Conservation (phyloP, 73 alveolate genomes). For the Uronychia binucleata region DNA sequence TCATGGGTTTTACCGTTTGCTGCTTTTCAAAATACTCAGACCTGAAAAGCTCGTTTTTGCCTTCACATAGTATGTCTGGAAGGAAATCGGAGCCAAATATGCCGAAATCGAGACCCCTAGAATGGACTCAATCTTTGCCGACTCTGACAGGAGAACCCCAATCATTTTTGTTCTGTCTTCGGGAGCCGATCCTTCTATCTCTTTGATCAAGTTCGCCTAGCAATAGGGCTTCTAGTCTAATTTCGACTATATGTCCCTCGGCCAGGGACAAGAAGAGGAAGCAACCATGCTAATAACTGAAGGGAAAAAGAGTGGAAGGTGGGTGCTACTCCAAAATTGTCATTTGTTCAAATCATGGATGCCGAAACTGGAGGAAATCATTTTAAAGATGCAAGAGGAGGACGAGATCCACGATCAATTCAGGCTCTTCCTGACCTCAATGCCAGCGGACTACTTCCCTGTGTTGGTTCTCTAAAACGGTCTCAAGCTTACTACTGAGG, state of each 20-base stretch:
- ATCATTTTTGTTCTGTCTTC: conserved; percentile 84
- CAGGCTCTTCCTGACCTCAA: conserved; percentile 98
- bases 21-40: conserved; percentile 83
- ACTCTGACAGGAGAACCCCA: conserved; percentile 75
- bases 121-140: conserved; percentile 68
- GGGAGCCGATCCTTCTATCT: conserved; percentile 94
- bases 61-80: conserved; percentile 41
- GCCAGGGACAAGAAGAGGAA: conserved; percentile 91
- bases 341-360: conserved; percentile 97
- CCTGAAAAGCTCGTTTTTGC: conserved; percentile 90
- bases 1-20: conserved; percentile 50
- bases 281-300: conserved; percentile 67
- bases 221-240: conserved; percentile 63
- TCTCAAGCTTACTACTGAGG: conserved; percentile 98
- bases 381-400: conserved; percentile 81
- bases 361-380: conserved; percentile 93
- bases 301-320: conserved; percentile 86
- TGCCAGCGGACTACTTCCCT: conserved; percentile 99
- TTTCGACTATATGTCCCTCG: conserved; percentile 83
- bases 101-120: conserved; percentile 32
- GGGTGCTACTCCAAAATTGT: conserved; percentile 97
- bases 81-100: conserved; percentile 29
- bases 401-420: conserved; percentile 87
- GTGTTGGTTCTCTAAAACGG: conserved; percentile 98
- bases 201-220: conserved; percentile 77